Evolutionary conservation across 139 green algal species (phyloP), one percentile per base, ranked within the genome.

Genomic region (Parachlorella kessleri): DNA sequence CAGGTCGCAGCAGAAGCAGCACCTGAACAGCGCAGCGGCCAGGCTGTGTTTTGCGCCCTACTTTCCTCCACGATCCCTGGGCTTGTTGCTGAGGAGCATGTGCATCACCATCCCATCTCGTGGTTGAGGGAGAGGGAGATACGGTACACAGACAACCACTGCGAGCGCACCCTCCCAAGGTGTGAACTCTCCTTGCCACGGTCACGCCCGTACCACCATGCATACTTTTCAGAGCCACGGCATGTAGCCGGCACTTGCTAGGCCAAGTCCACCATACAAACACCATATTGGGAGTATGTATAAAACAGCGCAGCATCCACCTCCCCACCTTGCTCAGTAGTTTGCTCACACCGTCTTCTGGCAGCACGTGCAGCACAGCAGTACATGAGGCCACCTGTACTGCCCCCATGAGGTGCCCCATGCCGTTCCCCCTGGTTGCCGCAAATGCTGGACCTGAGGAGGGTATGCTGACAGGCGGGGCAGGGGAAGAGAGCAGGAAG

Each of bases 241-340:
- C 14, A 10, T 42, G 65, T n/a, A n/a, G n/a, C n/a, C n/a, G n/a
- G n/a, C n/a, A n/a, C n/a, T n/a, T n/a, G n/a, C n/a, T n/a, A n/a
- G n/a, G n/a, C 6, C 65, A 7, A 8, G 6, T 8, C 35, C 33
- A 48, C 18, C 32, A 28, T n/a, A n/a, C n/a, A 10, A n/a, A 3
- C 59, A 32, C 10, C 40, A 6, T 33, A 41, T n/a, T n/a, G n/a
- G n/a, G n/a, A n/a, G n/a, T n/a, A n/a, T n/a, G n/a, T n/a, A n/a
- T n/a, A n/a, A n/a, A n/a, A n/a, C n/a, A n/a, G n/a, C n/a, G n/a
- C n/a, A n/a, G n/a, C n/a, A n/a, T n/a, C n/a, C n/a, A n/a, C 3
- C 1, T 8, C 1, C 69, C 7, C 69, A 75, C 69, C 69, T 75
- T 75, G 39, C 69, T 28, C 21, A 75, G 40, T 14, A 75, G 69